Percentiles rank a stretch among this genome's conserved stretches.
These are phyloP conservation scores for Luffa aegyptiaca DNA, from an alignment of 306 rosid genomes.

Conservation along the genomic window DNA sequence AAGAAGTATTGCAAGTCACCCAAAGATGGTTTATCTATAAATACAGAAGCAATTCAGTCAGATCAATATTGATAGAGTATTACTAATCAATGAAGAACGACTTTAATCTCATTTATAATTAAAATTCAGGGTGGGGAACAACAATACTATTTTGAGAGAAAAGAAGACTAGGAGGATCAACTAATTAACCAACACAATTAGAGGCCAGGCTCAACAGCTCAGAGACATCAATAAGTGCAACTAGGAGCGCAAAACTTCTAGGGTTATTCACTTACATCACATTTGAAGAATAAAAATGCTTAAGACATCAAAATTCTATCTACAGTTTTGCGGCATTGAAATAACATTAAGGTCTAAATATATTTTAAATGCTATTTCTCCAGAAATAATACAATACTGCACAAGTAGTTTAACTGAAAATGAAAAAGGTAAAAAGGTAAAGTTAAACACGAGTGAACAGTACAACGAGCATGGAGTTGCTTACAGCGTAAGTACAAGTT, in stretches of 20 bases:
- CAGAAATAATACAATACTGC: background rate
- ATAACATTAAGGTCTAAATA: background rate
- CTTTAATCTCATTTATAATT: background rate
- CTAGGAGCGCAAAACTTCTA: background rate
- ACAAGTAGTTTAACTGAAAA: background rate
- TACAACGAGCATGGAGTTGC: conserved; percentile 13
- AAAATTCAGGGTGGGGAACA: background rate
- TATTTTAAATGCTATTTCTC: background rate
- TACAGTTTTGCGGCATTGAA: background rate
- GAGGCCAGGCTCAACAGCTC: background rate
- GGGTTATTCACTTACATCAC: background rate
- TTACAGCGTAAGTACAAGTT: conserved; percentile 92
- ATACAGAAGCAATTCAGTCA: conserved; percentile 1
- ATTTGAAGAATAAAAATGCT: background rate
- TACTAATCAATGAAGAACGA: background rate
- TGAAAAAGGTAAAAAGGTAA: background rate
- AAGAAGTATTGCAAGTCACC: conserved; percentile 78
- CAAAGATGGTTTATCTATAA: conserved; percentile 71
- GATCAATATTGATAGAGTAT: background rate
- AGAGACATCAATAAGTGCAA: background rate
- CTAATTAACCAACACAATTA: background rate
- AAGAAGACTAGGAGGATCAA: background rate
- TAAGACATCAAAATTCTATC: background rate
- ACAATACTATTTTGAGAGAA: background rate
- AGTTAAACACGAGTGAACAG: background rate